Evolutionary conservation across 306 rosid genomes (phyloP).

Genomic region (Bauhinia variegata): DNA sequence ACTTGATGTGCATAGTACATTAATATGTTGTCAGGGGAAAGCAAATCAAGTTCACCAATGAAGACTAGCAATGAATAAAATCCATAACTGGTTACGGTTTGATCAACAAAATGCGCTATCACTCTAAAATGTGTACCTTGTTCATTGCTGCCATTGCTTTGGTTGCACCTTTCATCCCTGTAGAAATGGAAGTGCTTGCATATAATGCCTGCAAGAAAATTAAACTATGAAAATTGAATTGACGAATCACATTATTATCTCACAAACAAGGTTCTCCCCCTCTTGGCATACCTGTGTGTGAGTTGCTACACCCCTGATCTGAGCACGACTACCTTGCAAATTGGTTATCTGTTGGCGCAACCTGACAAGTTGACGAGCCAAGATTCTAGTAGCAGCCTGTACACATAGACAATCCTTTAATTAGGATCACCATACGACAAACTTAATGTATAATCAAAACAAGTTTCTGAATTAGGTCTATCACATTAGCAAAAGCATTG

Average conservation of each 20-base stretch:
- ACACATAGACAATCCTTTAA: conserved; percentile 23
- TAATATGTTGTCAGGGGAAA: conserved; percentile 3
- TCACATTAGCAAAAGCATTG: too few species aligned
- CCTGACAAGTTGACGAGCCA: conserved; percentile 96
- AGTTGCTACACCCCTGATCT: conserved; percentile 93
- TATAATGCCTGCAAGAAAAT: conserved; percentile 68
- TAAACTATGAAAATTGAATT: conserved; percentile 22
- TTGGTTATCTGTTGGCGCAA: conserved; percentile 95
- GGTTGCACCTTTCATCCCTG: conserved; percentile 98
- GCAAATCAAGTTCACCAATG: too few species aligned
- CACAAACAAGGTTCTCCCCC: not conserved
- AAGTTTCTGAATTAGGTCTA: not conserved
- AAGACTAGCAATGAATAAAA: too few species aligned
- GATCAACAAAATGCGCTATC: conserved; percentile 19
- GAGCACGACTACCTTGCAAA: conserved; percentile 99
- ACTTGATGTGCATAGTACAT: not conserved
- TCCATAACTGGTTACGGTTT: not conserved
- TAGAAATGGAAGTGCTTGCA: conserved; percentile 93
- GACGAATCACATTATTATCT: not conserved
- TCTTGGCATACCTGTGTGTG: conserved; percentile 78
- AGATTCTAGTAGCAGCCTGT: conserved; percentile 88
- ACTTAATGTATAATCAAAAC: conserved; percentile 6
- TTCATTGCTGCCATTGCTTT: conserved; percentile 99
- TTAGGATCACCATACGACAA: conserved; percentile 26
- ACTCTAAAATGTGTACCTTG: conserved; percentile 55